Base-by-base conservation (phyloP, 2,329 filamentous ascomycete species). In the Kalaharituber pfeilii region DNA sequence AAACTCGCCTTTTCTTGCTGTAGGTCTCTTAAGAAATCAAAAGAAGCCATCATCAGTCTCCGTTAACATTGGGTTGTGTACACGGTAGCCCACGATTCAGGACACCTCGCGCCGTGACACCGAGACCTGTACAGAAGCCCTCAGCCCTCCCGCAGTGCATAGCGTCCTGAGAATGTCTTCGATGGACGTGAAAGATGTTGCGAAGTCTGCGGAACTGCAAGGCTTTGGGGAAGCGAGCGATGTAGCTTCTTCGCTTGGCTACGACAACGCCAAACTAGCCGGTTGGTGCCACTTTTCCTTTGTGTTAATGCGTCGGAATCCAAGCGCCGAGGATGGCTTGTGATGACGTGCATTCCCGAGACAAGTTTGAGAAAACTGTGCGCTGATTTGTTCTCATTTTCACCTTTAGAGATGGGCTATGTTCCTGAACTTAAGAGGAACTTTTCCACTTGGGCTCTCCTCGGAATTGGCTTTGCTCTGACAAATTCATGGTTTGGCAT, bases 341-440 rank as follows among this genome's bases (percentile, higher is more conserved):
- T 13, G 49, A 20, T 36, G n/a, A 25, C 36, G 47, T 29, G 52
- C 24, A 50, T 50, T 28, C 28, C 27, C 26, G 27, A 51, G 3
- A 50, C 27, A 25, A 27, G 42, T 25, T 24, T 52, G 24, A 52
- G 33, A 15, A 56, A 36, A 8, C 45, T n/a, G n/a, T 39, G 33
- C 26, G 45, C 42, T 52, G n/a, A 50, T 44, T 26, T 55, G 20
- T 33, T 39, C 27, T 52, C 47, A 33, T 24, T n/a, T 44, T 20
- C 5, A n/a, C 13, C 13, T 36, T 20, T 25, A 62, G 61, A 60
- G 18, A 65, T 63, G 63, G 72, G 72, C 9, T 72, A 74, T 57
- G 69, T 67, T n/a, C 72, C 74, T 57, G 71, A 74, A 58, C 63
- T 74, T 18, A 68, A 72, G 53, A 67, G 72, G 13, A 71, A 73